Conservation (phyloP, 768 basidiomycete species). For the Collybia sp. region DNA sequence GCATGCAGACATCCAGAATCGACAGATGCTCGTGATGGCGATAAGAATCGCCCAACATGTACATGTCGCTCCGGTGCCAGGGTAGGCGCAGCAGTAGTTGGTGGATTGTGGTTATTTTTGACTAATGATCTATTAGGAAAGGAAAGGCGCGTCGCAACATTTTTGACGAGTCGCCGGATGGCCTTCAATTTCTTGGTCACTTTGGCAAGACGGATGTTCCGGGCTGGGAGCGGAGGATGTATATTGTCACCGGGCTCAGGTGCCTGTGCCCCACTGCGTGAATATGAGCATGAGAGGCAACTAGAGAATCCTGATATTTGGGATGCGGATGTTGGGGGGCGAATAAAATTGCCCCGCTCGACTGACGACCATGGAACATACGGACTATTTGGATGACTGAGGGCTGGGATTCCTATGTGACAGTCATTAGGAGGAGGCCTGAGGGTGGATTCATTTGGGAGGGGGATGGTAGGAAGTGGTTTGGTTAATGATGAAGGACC, state of each 20-base stretch:
- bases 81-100: too few species aligned
- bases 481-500: too few species aligned
- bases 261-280: conserved; percentile 34
- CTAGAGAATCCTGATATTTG: conserved; percentile 19
- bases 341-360: conserved; percentile 37
- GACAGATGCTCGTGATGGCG: too few species aligned
- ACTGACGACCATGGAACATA: conserved; percentile 46
- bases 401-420: conserved; percentile 20
- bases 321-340: conserved; percentile 31
- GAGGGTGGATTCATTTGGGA: too few species aligned
- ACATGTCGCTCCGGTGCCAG: too few species aligned
- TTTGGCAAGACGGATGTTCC: conserved; percentile 10
- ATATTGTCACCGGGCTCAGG: conserved; percentile 27
- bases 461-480: too few species aligned
- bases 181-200: conserved; percentile 27
- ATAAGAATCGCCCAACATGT: neutral
- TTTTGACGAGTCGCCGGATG: conserved; percentile 19
- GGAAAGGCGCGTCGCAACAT: conserved; percentile 16
- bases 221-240: conserved; percentile 6
- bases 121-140: conserved; percentile 8
- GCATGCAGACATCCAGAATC: too few species aligned
- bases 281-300: conserved; percentile 21
- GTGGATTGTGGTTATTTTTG: too few species aligned
- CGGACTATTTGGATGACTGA: conserved; percentile 50
- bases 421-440: neutral